These are phyloP conservation scores for Arthrinium puccinioides DNA, from an alignment of 2,329 filamentous ascomycete species.

Conservation along the genomic window DNA sequence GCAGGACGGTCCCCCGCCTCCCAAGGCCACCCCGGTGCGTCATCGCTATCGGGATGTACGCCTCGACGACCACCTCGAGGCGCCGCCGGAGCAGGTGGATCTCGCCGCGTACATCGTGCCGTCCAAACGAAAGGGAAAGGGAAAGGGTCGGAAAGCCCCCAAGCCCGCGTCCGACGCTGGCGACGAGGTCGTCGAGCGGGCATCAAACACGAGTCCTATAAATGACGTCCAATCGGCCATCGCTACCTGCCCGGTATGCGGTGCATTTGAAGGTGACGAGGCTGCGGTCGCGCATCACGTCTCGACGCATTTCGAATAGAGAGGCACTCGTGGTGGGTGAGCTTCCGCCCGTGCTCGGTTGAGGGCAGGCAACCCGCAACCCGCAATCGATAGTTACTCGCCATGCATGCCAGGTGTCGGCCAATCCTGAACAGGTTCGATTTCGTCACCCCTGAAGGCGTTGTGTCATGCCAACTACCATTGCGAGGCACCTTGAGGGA, in stretches of 20 bases:
- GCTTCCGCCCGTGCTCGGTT: no score
- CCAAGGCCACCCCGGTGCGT: background rate
- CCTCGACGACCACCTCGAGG: conserved; percentile 26
- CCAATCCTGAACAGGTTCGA: no score
- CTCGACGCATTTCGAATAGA: conserved; percentile 44
- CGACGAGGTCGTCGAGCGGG: conserved; percentile 7
- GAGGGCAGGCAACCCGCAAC: no score
- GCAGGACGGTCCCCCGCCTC: background rate
- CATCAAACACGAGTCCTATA: conserved; percentile 4
- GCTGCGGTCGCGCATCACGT: conserved; percentile 62
- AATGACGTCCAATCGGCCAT: conserved; percentile 20
- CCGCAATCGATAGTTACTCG: no score
- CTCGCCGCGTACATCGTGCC: conserved; percentile 43
- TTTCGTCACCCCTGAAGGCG: no score
- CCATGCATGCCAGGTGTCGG: no score
- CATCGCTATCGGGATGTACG: conserved; percentile 21
- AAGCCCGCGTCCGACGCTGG: conserved; percentile 10
- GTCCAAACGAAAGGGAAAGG: conserved; percentile 19
- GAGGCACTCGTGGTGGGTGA: no score
- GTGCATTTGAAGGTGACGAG: conserved; percentile 60
- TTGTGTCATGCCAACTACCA: no score
- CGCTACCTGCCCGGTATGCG: conserved; percentile 57
- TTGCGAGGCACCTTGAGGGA: no score
- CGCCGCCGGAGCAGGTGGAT: conserved; percentile 35
- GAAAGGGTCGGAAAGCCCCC: conserved; percentile 16